A percentile compares a stretch with the other conserved stretches of the same genome.
phyloP scores from a whole-genome alignment of 768 basidiomycete genomes.

The Boletus rubropictus region DNA sequence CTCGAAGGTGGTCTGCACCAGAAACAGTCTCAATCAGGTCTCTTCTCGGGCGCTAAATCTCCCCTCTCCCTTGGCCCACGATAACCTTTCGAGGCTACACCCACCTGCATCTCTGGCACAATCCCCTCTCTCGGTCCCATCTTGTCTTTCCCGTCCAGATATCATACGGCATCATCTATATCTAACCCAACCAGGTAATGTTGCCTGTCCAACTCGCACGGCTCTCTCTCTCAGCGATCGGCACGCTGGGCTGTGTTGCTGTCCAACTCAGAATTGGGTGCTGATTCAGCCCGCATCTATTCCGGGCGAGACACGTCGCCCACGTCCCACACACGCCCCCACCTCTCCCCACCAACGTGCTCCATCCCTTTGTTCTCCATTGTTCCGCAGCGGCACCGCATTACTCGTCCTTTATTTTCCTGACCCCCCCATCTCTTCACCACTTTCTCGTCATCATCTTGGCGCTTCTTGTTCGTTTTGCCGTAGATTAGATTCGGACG shows the following conservation, averaged over 20 bases:
- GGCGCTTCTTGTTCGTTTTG: background rate
- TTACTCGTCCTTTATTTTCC: background rate
- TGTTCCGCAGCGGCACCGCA: constrained; percentile 21
- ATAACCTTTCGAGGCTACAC: constrained; percentile 32
- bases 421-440: background rate
- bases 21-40: constrained; percentile 17
- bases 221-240: constrained; percentile 26
- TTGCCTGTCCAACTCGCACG: constrained; percentile 31
- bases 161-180: constrained; percentile 29
- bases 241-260: constrained; percentile 25
- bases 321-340: constrained; percentile 3
- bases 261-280: constrained; percentile 18
- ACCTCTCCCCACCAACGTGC: constrained; percentile 21
- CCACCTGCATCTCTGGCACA: constrained; percentile 22
- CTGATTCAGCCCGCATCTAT: constrained; percentile 22
- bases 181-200: constrained; percentile 29
- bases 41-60: constrained; percentile 24
- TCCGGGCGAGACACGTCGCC: no score
- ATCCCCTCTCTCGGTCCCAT: constrained; percentile 6
- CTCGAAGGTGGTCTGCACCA: constrained; percentile 22
- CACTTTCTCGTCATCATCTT: constrained; percentile 13
- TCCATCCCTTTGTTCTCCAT: constrained; percentile 4
- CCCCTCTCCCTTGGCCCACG: constrained; percentile 20
- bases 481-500: constrained; percentile 6
- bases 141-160: constrained; percentile 21